Base-by-base conservation (phyloP, 345 rosid genomes). In the Hibiscus trionum region DNA sequence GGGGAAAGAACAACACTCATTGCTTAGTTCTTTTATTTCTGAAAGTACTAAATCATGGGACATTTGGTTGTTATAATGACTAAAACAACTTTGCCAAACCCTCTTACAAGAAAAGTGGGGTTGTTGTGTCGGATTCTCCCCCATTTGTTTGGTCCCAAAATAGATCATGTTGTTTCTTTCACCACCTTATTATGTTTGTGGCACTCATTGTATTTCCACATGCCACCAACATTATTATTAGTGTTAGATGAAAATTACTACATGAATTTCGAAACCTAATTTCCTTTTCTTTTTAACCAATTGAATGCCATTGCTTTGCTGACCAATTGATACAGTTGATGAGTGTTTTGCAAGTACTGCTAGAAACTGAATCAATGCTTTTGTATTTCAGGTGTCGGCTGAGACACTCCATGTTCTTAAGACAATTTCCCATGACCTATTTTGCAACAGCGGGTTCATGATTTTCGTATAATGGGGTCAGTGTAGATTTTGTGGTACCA, bases 21-120 rank as follows among this genome's bases (percentile, higher is more conserved):
- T 15, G 7, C 55, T 50, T 50, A 15, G 55, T 50, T 50, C 17
- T 50, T 39, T 39, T 68, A 69, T 75, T 56, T 71, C 71, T 74
- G 74, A 81, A 81, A 72, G 84, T 86, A 76, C 84, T 82, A 77
- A 84, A 82, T 82, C 66, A 76, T 82, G 81, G 74, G 64, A 60
- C 19, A 29, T 60, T 60, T 67, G 82, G 79, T 63, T 61, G 83
- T 27, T 49, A 79, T 80, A 68, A 77, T 80, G 66, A 73, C 79
- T 56, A 61, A 49, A 74, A 66, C 82, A 66, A 72, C 85, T 79
- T 77, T 74, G 68, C 73, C 77, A 55, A 69, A 80, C 76, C 81
- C 61, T 47, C 42, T 56, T 58, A 24, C 26, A 56, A 56, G 60
- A 12, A 72, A 79, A 75, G 33, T 61, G 71, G 21, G 75, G 80